Conservation (phyloP, 805 yeast genomes). For the Saturnispora saitoi region DNA sequence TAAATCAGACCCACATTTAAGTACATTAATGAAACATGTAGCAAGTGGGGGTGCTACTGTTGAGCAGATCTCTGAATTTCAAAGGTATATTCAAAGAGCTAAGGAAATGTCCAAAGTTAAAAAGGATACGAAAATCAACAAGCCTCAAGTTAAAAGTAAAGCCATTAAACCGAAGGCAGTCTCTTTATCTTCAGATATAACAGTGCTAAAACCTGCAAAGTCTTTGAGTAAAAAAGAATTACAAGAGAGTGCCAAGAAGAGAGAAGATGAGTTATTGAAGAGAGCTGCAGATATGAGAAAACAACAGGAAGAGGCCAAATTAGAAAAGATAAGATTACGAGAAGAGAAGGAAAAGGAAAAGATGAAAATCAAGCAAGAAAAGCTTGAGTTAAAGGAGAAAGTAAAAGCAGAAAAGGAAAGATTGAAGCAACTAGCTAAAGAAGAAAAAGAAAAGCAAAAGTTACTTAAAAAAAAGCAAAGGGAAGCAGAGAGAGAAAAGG, state of each 20-base stretch:
- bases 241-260: constrained; percentile 11
- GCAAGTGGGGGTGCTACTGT: constrained; percentile 74
- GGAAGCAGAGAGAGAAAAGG: constrained; percentile 20
- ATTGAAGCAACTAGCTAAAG: constrained; percentile 16
- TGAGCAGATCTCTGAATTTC: constrained; percentile 69
- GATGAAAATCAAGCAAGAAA: constrained; percentile 15
- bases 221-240: constrained; percentile 4
- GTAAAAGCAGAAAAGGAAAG: constrained; percentile 18
- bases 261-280: constrained; percentile 11
- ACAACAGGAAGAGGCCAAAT: constrained; percentile 14
- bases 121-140: background rate
- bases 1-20: constrained; percentile 56
- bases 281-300: constrained; percentile 11
- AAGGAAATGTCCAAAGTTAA: constrained; percentile 44
- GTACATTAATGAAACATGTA: constrained; percentile 70
- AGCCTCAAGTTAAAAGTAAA: background rate
- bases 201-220: background rate
- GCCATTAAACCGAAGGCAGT: background rate
- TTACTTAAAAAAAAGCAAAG: constrained; percentile 19
- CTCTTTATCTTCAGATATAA: background rate
- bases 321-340: constrained; percentile 14
- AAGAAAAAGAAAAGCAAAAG: constrained; percentile 20
- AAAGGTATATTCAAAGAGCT: constrained; percentile 72
- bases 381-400: constrained; percentile 16
- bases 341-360: constrained; percentile 20